A percentile compares a stretch with the other conserved stretches of the same genome.
Evolutionary conservation across 2,329 filamentous ascomycete species (phyloP).

Genomic region (Alternaria viburni): DNA sequence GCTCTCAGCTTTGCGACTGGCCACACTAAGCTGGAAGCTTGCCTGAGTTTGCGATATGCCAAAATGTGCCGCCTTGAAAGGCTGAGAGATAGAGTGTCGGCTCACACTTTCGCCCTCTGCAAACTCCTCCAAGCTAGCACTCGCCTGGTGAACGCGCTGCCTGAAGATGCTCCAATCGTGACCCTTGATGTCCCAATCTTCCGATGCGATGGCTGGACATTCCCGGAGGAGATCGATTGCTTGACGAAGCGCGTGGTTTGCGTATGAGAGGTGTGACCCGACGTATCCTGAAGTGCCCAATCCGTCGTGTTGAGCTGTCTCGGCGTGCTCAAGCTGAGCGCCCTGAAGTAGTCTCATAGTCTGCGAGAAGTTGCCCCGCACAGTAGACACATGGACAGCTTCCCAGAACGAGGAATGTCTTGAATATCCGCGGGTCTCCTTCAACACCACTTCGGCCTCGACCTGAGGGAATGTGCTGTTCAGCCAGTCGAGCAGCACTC

Average conservation of each 20-base stretch:
- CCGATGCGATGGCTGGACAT: slow-evolving; percentile 70
- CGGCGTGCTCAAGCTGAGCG: slow-evolving; percentile 80
- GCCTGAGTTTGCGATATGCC: slow-evolving; percentile 53
- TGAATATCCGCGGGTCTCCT: slow-evolving; percentile 73
- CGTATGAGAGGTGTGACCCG: slow-evolving; percentile 77
- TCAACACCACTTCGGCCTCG: slow-evolving; percentile 70
- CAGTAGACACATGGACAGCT: slow-evolving; percentile 69
- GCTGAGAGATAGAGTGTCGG: slow-evolving; percentile 50
- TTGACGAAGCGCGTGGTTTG: slow-evolving; percentile 72
- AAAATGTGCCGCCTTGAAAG: slow-evolving; percentile 52
- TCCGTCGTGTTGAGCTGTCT: slow-evolving; percentile 67
- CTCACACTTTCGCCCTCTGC: slow-evolving; percentile 73
- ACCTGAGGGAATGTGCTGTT: slow-evolving; percentile 72
- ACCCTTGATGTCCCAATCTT: slow-evolving; percentile 83
- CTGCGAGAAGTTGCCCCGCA: slow-evolving; percentile 75
- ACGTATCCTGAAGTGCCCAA: slow-evolving; percentile 71
- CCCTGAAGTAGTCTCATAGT: slow-evolving; percentile 72
- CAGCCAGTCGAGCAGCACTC: slow-evolving; percentile 84
- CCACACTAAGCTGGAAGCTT: slow-evolving; percentile 70
- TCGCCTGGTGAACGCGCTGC: slow-evolving; percentile 71
- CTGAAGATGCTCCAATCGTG: slow-evolving; percentile 86
- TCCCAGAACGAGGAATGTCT: slow-evolving; percentile 85
- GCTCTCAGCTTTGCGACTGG: slow-evolving; percentile 76
- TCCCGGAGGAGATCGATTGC: slow-evolving; percentile 73
- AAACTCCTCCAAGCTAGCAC: slow-evolving; percentile 75